Conservation (phyloP, 257 asterid genomes). For the Gardenia jasminoides region DNA sequence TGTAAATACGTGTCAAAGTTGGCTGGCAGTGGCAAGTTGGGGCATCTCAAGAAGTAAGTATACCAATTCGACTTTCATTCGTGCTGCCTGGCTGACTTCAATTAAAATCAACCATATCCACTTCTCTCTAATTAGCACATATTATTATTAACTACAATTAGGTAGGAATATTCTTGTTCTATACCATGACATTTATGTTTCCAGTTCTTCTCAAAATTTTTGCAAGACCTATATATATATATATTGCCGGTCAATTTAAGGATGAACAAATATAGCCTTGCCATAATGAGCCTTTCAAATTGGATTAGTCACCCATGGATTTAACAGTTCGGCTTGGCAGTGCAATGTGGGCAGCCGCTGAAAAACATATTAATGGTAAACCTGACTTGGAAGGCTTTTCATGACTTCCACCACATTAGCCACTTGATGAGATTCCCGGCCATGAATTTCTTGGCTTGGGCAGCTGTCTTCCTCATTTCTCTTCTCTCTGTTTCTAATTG, state of each 20-base stretch:
- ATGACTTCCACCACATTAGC: neutral
- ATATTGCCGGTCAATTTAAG: neutral
- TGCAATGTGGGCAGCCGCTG: neutral
- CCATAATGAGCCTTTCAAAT: no score
- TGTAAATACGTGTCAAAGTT: constrained; percentile 55
- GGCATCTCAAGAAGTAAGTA: neutral
- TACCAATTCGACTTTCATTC: neutral
- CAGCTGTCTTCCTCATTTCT: neutral
- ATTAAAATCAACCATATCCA: neutral
- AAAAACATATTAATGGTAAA: neutral
- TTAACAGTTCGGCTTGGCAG: no score
- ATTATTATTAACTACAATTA: no score
- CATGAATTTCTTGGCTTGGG: neutral
- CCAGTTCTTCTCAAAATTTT: no score
- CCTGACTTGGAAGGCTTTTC: constrained; percentile 1
- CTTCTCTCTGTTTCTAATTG: neutral
- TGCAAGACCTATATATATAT: neutral
- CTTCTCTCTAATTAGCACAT: no score
- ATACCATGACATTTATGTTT: no score
- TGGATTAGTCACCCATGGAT: no score
- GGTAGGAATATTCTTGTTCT: no score
- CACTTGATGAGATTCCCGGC: neutral
- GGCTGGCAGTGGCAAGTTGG: constrained; percentile 21
- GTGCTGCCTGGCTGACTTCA: neutral
- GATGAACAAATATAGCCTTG: neutral